Conservation (phyloP, 176 grass and related monocot species). For the Aegilops speltoides region DNA sequence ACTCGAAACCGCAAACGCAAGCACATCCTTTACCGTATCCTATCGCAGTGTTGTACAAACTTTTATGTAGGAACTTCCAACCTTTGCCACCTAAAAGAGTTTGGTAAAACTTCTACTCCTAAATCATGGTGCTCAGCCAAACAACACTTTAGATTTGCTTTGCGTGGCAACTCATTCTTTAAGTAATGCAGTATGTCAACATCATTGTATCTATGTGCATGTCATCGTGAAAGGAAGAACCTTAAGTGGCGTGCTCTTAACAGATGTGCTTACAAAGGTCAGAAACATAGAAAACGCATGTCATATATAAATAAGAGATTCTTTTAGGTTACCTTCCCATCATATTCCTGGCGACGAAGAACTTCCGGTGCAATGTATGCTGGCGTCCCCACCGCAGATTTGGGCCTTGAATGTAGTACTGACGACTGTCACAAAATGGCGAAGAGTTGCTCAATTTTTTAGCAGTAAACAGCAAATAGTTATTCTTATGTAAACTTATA, state of each 20-base stretch:
- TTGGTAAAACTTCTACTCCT: conserved; percentile 8
- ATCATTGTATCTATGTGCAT: conserved; percentile 15
- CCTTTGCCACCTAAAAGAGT: not conserved
- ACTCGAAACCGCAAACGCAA: conserved; percentile 7
- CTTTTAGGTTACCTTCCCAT: conserved; percentile 63
- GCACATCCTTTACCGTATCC: not conserved
- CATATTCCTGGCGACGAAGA: conserved; percentile 64
- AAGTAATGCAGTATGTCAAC: not conserved
- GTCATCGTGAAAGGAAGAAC: conserved; percentile 14
- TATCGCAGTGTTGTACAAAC: not conserved
- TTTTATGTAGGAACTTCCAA: conserved; percentile 15
- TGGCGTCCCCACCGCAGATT: conserved; percentile 80
- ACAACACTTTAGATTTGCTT: not conserved
- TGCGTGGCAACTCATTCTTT: not conserved
- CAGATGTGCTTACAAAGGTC: not conserved
- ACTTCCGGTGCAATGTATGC: conserved; percentile 86
- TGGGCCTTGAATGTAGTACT: conserved; percentile 79
- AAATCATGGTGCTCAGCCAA: not conserved
- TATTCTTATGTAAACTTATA: conserved; percentile 18
- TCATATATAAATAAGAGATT: conserved; percentile 12
- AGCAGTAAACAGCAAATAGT: not conserved
- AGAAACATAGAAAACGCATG: conserved; percentile 6
- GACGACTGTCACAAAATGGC: conserved; percentile 59
- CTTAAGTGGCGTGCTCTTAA: not conserved
- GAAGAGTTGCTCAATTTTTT: not conserved